Base-by-base conservation (phyloP, 345 rosid genomes). In the Dimocarpus longan region DNA sequence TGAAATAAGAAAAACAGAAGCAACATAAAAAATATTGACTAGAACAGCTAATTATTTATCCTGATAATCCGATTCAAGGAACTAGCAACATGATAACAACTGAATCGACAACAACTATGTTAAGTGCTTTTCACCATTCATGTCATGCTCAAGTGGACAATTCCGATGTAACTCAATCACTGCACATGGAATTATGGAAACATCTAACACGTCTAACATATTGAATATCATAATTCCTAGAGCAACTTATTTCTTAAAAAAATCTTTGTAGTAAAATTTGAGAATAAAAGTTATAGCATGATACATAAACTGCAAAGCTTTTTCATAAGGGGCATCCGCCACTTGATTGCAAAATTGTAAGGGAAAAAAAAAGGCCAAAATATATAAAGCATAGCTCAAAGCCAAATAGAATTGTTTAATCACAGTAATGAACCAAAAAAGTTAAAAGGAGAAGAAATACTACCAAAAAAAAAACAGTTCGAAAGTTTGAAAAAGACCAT, bases 1-100 rank as follows among this genome's bases (percentile, higher is more conserved):
- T 10, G 15, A 73, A 71, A 57, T 12, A 65, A 63, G 2, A 76
- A 68, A 74, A 44, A 46, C 44, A 26, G 60, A 48, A 46, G 54
- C 66, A 78, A 37, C 11, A 74, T 21, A 73, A 32, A 10, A 46
- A 64, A 21, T 8, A 44, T 43, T 39, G 22, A 64, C 46, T 67
- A 19, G 19, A 44, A 19, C 70, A 40, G 65, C 13, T 26, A 44
- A 21, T 70, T 2, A 11, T 70, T 50, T 9, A 70, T 70, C 40
- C 12, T 10, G 50, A 50, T 46, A 46, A 6, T 13, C 60, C 24
- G 60, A 44, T 43, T 68, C 54, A 42, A 19, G 10, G 16, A 22
- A 43, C 28, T 24, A 70, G 54, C 71, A 68, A 70, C 40, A 48
- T 22, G 21, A n/a, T 24, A 50, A 22, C 10, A 48, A 68, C 7